These are phyloP conservation scores for Stemphylium vesicarium DNA, from an alignment of 2,329 filamentous ascomycete genomes.

Conservation along the genomic window DNA sequence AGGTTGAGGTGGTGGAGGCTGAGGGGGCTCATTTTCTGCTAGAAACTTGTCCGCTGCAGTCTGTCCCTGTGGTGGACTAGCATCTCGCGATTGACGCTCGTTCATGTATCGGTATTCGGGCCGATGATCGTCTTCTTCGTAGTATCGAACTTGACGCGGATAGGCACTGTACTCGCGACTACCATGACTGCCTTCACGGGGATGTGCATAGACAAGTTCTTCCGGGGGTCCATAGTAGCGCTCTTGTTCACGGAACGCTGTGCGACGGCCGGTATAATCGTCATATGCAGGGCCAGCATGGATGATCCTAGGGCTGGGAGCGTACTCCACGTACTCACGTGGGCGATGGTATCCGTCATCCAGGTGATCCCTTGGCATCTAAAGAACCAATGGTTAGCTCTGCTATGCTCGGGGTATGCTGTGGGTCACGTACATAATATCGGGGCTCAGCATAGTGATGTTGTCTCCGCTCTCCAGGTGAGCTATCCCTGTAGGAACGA, in stretches of 20 bases:
- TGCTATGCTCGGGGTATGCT: slow-evolving; percentile 7
- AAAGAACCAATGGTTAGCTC: slow-evolving; percentile 22
- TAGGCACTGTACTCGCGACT: slow-evolving; percentile 36
- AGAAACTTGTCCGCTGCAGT: slow-evolving; percentile 46
- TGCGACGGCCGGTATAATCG: slow-evolving; percentile 39
- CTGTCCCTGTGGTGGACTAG: slow-evolving; percentile 29
- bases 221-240: slow-evolving; percentile 36
- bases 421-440: slow-evolving; percentile 44
- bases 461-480: slow-evolving; percentile 35
- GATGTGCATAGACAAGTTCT: slow-evolving; percentile 37
- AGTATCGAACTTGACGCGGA: slow-evolving; percentile 37
- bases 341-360: slow-evolving; percentile 38
- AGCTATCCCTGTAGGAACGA: slow-evolving; percentile 31
- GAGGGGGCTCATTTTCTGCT: slow-evolving; percentile 33
- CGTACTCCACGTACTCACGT: slow-evolving; percentile 41
- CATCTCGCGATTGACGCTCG: slow-evolving; percentile 29
- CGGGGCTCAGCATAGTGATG: slow-evolving; percentile 40
- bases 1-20: slow-evolving; percentile 18
- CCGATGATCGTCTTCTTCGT: slow-evolving; percentile 31
- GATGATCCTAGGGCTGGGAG: slow-evolving; percentile 34
- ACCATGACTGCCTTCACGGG: slow-evolving; percentile 35
- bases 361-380: slow-evolving; percentile 37
- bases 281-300: slow-evolving; percentile 38
- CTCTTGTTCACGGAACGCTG: slow-evolving; percentile 43
- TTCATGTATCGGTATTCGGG: slow-evolving; percentile 32